These are phyloP conservation scores for Phalaenopsis hybrid DNA, from an alignment of 116 monocot species.

Conservation along the genomic window DNA sequence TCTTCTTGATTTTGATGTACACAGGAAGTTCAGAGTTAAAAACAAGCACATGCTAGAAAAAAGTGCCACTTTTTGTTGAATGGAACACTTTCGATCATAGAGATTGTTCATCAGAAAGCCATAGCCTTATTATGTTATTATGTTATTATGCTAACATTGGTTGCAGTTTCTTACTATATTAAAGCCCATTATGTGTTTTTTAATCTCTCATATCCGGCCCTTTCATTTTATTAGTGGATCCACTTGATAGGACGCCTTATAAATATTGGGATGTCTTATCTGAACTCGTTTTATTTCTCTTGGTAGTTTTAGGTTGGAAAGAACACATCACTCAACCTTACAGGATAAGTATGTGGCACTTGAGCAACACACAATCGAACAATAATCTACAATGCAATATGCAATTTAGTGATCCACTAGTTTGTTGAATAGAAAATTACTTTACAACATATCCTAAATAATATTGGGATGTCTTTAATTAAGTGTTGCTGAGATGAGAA, in stretches of 20 bases:
- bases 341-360: neutral
- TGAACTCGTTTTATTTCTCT: neutral
- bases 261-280: neutral
- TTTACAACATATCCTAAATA: too few species aligned
- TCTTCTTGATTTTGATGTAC: too few species aligned
- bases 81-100: neutral
- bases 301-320: too few species aligned
- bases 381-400: neutral
- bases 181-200: neutral
- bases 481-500: neutral
- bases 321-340: too few species aligned
- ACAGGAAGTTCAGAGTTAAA: too few species aligned
- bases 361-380: neutral
- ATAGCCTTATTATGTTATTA: neutral
- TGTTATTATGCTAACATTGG: neutral
- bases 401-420: neutral
- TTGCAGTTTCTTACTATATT: neutral
- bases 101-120: neutral
- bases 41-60: too few species aligned
- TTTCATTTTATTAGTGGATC: neutral
- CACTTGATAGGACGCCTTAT: neutral
- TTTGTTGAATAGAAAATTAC: too few species aligned
- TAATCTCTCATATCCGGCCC: neutral
- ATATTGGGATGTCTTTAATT: too few species aligned
- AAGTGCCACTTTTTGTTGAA: neutral